Conservation (phyloP, 805 yeast species). For the Hanseniaspora pseudoguilliermondii region DNA sequence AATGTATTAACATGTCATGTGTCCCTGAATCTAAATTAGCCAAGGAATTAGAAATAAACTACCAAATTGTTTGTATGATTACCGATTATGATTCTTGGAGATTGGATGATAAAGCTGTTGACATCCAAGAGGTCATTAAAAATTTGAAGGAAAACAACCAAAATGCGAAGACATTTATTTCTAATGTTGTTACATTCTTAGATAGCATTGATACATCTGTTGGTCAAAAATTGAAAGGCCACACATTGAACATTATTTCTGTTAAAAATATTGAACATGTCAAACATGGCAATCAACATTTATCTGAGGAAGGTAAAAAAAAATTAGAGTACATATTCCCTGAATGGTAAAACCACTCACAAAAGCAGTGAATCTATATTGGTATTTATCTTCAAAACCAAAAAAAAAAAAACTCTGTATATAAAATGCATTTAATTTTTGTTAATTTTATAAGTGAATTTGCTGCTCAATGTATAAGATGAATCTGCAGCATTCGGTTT, state of each 20-base stretch:
- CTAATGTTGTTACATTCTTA: conserved; percentile 51
- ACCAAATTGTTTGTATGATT: conserved; percentile 98
- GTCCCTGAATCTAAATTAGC: conserved; percentile 97
- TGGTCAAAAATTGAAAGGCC: conserved; percentile 52
- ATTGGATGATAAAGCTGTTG: conserved; percentile 86
- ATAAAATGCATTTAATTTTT: conserved; percentile 10
- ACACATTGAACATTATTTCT: conserved; percentile 70
- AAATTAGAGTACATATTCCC: conserved; percentile 84
- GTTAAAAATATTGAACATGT: conserved; percentile 33
- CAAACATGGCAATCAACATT: conserved; percentile 39
- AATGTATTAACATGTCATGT: conserved; percentile 92
- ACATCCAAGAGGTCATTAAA: conserved; percentile 93
- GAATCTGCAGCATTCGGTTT: conserved; percentile 7
- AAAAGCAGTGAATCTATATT: not conserved
- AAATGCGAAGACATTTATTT: conserved; percentile 72
- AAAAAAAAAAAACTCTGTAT: not conserved
- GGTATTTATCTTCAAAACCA: not conserved
- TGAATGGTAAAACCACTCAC: conserved; percentile 46
- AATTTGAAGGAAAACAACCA: conserved; percentile 75
- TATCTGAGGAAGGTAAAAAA: conserved; percentile 56
- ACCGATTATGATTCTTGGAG: conserved; percentile 99
- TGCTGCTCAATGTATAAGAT: conserved; percentile 27
- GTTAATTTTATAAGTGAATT: conserved; percentile 25
- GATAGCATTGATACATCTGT: conserved; percentile 42
- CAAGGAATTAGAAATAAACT: conserved; percentile 90